Conservation (phyloP, 768 basidiomycete species). For the Phlebiopsis gigantea region DNA sequence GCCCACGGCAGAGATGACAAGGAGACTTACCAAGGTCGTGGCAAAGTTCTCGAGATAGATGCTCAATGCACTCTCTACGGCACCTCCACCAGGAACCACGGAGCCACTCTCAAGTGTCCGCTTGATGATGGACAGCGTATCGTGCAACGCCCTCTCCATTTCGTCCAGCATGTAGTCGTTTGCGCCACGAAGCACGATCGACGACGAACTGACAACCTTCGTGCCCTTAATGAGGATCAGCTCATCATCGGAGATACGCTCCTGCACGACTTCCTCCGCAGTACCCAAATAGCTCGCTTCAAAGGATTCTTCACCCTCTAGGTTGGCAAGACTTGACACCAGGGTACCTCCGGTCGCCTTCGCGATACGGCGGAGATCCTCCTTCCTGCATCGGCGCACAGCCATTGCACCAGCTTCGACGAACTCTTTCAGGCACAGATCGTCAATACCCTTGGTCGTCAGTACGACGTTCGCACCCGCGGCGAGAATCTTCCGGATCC, state of each 20-base stretch:
- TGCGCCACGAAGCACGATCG: slow-evolving; percentile 91
- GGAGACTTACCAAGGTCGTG: slow-evolving; percentile 76
- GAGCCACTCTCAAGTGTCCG: slow-evolving; percentile 93
- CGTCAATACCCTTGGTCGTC: slow-evolving; percentile 98
- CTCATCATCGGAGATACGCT: slow-evolving; percentile 97
- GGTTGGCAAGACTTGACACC: slow-evolving; percentile 87
- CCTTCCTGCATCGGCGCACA: slow-evolving; percentile 94
- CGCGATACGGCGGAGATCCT: slow-evolving; percentile 94
- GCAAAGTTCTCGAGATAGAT: slow-evolving; percentile 99
- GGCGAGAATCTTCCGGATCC: slow-evolving; percentile 92
- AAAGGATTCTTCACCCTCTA: slow-evolving; percentile 97
- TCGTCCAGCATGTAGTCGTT: slow-evolving; percentile 99
- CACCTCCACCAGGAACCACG: slow-evolving; percentile 96
- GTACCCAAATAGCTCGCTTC: slow-evolving; percentile 86
- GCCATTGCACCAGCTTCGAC: slow-evolving; percentile 99
- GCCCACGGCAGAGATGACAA: neutral
- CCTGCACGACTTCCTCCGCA: slow-evolving; percentile 95
- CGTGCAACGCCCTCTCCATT: slow-evolving; percentile 97
- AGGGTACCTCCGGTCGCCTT: slow-evolving; percentile 95
- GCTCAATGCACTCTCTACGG: slow-evolving; percentile 93
- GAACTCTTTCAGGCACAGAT: slow-evolving; percentile 96
- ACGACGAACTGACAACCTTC: slow-evolving; percentile 90
- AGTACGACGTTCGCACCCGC: slow-evolving; percentile 95
- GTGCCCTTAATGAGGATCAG: slow-evolving; percentile 97
- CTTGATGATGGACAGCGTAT: slow-evolving; percentile 93